Evolutionary conservation across 2,329 filamentous ascomycete genomes (phyloP).

Genomic region (Rugonectria rugulosa): DNA sequence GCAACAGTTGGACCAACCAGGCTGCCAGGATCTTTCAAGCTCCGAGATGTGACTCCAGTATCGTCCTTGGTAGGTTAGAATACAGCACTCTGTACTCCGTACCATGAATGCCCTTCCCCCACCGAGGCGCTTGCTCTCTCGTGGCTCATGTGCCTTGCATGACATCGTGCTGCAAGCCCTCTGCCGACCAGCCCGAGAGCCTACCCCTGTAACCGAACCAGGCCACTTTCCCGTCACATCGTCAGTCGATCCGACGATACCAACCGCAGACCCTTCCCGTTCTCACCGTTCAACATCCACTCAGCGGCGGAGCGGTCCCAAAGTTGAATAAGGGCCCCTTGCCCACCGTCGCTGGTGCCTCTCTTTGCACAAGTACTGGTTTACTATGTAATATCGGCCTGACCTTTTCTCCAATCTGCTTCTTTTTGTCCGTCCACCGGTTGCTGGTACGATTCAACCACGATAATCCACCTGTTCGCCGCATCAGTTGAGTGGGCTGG

Average conservation of each 20-base stretch:
- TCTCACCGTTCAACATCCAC: constrained; percentile 4
- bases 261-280: not conserved
- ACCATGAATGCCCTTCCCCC: no score
- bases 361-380: no score
- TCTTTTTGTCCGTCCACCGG: constrained; percentile 29
- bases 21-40: not conserved
- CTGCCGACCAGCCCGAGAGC: constrained; percentile 6
- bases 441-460: constrained; percentile 35
- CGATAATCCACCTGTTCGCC: constrained; percentile 25
- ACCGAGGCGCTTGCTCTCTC: constrained; percentile 15
- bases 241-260: constrained; percentile 26
- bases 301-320: not conserved
- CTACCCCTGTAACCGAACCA: not conserved
- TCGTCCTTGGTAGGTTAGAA: no score
- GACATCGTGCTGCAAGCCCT: no score
- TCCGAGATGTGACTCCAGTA: no score
- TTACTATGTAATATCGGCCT: no score
- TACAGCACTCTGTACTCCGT: no score
- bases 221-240: constrained; percentile 17
- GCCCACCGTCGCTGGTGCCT: constrained; percentile 2
- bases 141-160: not conserved
- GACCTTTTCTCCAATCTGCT: not conserved
- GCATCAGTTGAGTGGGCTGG: constrained; percentile 33
- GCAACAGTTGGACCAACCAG: not conserved
- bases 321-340: constrained; percentile 10